These are phyloP conservation scores for Drechslerella dactyloides DNA, from an alignment of 2,329 filamentous ascomycete genomes.

Conservation along the genomic window DNA sequence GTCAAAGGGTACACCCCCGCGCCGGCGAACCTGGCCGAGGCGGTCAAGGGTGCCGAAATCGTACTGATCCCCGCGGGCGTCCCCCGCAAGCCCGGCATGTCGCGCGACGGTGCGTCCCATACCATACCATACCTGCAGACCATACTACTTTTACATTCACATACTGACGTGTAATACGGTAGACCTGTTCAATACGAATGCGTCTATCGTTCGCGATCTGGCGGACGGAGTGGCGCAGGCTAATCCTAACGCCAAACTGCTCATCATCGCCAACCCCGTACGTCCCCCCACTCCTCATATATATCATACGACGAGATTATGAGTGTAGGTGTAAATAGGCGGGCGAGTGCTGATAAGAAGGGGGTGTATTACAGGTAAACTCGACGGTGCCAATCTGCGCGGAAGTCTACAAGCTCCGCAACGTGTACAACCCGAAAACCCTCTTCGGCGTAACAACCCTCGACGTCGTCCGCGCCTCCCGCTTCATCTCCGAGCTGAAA, in stretches of 20 bases:
- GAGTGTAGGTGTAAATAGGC: too few relatives aligned
- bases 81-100: constrained; percentile 99
- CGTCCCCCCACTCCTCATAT: constrained; percentile 53
- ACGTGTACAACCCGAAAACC: constrained; percentile 98
- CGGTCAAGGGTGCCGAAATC: constrained; percentile 86
- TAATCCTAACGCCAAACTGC: constrained; percentile 88
- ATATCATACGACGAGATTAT: too few relatives aligned
- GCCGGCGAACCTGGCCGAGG: constrained; percentile 74
- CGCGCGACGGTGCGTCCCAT: constrained; percentile 74
- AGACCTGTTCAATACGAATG: constrained; percentile 99
- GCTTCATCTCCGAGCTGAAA: constrained; percentile 97
- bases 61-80: constrained; percentile 98
- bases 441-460: constrained; percentile 99
- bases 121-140: too few relatives aligned
- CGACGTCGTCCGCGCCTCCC: constrained; percentile 94
- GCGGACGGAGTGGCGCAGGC: constrained; percentile 91
- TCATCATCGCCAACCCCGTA: constrained; percentile 97
- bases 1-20: constrained; percentile 88
- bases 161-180: background rate
- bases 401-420: constrained; percentile 92
- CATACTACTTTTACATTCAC: background rate
- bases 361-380: constrained; percentile 76
- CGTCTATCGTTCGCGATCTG: constrained; percentile 97
- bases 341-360: too few relatives aligned
- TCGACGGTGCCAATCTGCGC: constrained; percentile 97